Percentiles rank a stretch among this genome's conserved stretches.
These are phyloP conservation scores for Stenocarpella maydis DNA, from an alignment of 2,329 filamentous ascomycete genomes.

Conservation along the genomic window DNA sequence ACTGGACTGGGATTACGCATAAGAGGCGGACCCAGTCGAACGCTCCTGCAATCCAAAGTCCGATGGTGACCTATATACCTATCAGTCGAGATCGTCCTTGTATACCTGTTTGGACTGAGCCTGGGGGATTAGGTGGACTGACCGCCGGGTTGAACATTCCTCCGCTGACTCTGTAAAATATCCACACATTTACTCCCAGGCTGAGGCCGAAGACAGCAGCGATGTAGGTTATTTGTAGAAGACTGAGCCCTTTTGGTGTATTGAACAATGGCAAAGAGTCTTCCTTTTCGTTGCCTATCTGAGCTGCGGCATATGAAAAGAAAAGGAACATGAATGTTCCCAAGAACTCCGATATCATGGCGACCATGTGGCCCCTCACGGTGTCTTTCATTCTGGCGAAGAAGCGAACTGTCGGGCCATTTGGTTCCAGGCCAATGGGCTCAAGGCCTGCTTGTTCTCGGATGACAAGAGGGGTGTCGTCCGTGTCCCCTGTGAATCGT, in stretches of 20 bases:
- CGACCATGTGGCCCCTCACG: slow-evolving; percentile 44
- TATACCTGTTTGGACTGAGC: background rate
- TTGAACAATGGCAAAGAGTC: slow-evolving; percentile 27
- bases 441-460: slow-evolving; percentile 26
- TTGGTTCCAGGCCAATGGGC: slow-evolving; percentile 3
- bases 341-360: slow-evolving; percentile 57
- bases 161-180: slow-evolving; percentile 63
- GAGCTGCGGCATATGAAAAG: slow-evolving; percentile 43
- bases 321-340: slow-evolving; percentile 63
- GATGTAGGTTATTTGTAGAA: slow-evolving; percentile 49
- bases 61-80: slow-evolving; percentile 55
- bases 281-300: slow-evolving; percentile 40
- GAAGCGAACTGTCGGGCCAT: slow-evolving; percentile 9
- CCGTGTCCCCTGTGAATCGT: slow-evolving; percentile 7
- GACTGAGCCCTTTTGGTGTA: slow-evolving; percentile 32
- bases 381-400: slow-evolving; percentile 30
- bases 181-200: slow-evolving; percentile 63
- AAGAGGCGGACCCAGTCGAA: slow-evolving; percentile 60
- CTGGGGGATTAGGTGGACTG: slow-evolving; percentile 4
- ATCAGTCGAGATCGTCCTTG: background rate
- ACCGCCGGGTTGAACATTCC: slow-evolving; percentile 59
- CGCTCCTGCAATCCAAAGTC: slow-evolving; percentile 64
- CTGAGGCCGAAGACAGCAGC: slow-evolving; percentile 58
- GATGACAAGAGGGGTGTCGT: slow-evolving; percentile 9
- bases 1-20: slow-evolving; percentile 63